Evolutionary conservation across 2,329 filamentous ascomycete genomes (phyloP), one percentile per base, ranked within the genome.

Genomic region (Penicillium fuscoglaucum): DNA sequence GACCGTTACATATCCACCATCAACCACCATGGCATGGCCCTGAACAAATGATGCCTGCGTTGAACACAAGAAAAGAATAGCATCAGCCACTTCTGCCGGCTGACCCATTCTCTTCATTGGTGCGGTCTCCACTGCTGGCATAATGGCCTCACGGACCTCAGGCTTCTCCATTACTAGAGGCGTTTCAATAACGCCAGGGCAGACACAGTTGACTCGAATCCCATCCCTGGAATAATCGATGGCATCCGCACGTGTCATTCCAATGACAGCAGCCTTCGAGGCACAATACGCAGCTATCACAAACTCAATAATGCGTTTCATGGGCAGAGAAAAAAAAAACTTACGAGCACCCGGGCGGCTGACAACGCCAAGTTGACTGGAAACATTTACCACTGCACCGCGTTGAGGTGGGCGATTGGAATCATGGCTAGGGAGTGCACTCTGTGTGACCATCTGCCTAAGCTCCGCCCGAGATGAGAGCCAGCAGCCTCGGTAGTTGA

Each of bases 221-320:
- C 65, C 66, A 31, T 74, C 62, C 28, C 62, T 60, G 0, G 83
- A 81, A 64, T 85, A 85, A 61, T 86, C 81, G 21, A 84, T 83
- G 1, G 82, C 83, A 61, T 84, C 83, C 0, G 81, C 75, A 6
- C 79, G 74, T 0, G 84, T 86, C 79, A 87, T 79, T 24, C 80
- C 82, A 50, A 86, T 81, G 2, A 86, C 78, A 0, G 83, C 84
- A 15, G 83, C 79, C 61, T 87, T 87, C 4, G 82, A 84, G 0
- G 80, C 81, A 54, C 81, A 85, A 60, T 86, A 86, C 1, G 82
- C 77, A 10, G 82, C 82, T 83, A 46, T 35, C 10, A 35, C 26
- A 15, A 35, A 2, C 13, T 46, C 26, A 55, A 24, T 6, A 6
- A 8, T 10, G 12, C 39, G 12, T 21, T 40, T 19, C 4, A 12